phyloP scores from a whole-genome alignment of 164 flowering plant species.

The Malania oleifera region DNA sequence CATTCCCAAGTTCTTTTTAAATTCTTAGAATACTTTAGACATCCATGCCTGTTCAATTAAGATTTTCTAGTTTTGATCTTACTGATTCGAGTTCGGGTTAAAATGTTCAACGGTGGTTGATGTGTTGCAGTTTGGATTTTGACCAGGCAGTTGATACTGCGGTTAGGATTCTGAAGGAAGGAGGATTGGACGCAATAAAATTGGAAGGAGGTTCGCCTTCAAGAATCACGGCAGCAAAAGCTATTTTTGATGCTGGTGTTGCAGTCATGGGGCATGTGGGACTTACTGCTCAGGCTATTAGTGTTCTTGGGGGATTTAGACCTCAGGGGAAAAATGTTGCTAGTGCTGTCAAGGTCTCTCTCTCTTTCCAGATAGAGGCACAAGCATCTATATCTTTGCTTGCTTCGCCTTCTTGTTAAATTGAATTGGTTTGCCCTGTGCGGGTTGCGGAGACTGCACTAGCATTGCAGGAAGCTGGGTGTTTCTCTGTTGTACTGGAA shows the following conservation, averaged over 20 bases:
- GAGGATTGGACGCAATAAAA: slow-evolving; percentile 96
- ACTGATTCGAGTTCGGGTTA: not conserved
- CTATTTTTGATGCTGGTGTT: slow-evolving; percentile 94
- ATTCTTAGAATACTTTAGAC: too few species aligned
- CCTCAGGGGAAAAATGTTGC: slow-evolving; percentile 86
- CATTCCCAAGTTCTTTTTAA: too few species aligned
- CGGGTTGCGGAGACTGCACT: slow-evolving; percentile 93
- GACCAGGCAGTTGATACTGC: slow-evolving; percentile 89
- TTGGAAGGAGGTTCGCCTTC: slow-evolving; percentile 90
- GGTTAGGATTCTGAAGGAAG: slow-evolving; percentile 82
- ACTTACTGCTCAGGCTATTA: slow-evolving; percentile 92
- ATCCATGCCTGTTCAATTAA: not conserved
- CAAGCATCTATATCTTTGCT: not conserved
- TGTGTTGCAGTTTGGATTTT: slow-evolving; percentile 38
- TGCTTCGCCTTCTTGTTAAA: not conserved
- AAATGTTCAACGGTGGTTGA: slow-evolving; percentile 18
- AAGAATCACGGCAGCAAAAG: slow-evolving; percentile 79
- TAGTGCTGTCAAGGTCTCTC: slow-evolving; percentile 80
- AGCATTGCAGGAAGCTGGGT: slow-evolving; percentile 89
- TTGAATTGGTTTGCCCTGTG: slow-evolving; percentile 3
- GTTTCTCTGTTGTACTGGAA: slow-evolving; percentile 86
- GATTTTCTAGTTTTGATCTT: not conserved
- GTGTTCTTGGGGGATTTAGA: slow-evolving; percentile 95
- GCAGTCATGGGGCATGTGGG: slow-evolving; percentile 99
- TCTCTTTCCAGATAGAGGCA: too few species aligned